Percentiles rank a stretch among this genome's conserved stretches.
Evolutionary conservation across 495 filamentous ascomycete genomes (phyloP).

Genomic region (Amniculicola lignicola): DNA sequence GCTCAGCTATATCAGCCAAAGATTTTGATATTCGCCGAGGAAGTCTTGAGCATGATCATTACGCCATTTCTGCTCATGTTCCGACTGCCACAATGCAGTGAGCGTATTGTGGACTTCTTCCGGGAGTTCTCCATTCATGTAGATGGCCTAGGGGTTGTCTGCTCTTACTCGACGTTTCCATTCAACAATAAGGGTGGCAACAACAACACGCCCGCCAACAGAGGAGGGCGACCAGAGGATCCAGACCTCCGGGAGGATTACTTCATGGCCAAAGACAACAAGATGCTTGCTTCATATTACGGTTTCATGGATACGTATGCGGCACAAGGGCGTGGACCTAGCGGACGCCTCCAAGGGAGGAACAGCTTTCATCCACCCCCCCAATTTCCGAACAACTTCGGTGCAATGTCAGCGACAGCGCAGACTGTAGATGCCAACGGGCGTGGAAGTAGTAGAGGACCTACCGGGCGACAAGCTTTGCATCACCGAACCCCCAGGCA

Average conservation of each 20-base stretch:
- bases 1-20: constrained; percentile 83
- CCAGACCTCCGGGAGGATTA: constrained; percentile 82
- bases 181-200: constrained; percentile 83
- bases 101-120: constrained; percentile 95
- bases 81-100: constrained; percentile 82
- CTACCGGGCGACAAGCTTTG: constrained; percentile 43
- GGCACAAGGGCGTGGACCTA: constrained; percentile 7
- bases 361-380: constrained; percentile 71
- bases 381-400: constrained; percentile 53
- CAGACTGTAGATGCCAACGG: constrained; percentile 9
- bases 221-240: constrained; percentile 44
- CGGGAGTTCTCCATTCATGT: constrained; percentile 96
- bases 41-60: constrained; percentile 85
- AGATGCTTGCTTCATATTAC: constrained; percentile 93
- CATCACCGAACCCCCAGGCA: constrained; percentile 40
- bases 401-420: constrained; percentile 4
- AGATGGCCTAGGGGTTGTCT: constrained; percentile 92
- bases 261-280: constrained; percentile 89
- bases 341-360: constrained; percentile 14
- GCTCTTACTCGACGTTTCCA: constrained; percentile 96
- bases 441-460: constrained; percentile 29
- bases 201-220: constrained; percentile 44
- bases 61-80: constrained; percentile 87
- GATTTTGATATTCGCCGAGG: constrained; percentile 84
- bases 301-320: constrained; percentile 87